Conservation (phyloP, 2,329 filamentous ascomycete genomes). For the Penicillium decumbens region DNA sequence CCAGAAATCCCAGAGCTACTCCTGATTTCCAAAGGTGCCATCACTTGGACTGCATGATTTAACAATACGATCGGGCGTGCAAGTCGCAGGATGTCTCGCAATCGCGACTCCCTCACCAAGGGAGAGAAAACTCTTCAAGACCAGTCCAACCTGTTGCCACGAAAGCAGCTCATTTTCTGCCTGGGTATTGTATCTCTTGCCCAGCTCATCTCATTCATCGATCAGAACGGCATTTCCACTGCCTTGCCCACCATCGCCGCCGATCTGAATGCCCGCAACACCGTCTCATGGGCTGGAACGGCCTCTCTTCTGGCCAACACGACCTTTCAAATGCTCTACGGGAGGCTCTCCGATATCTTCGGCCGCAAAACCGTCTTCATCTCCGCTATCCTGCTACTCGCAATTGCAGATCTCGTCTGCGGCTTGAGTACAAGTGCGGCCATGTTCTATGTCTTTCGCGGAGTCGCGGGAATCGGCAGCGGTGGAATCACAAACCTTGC, state of each 20-base stretch:
- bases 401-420: slow-evolving; percentile 55
- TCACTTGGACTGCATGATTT: not conserved
- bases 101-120: not conserved
- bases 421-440: slow-evolving; percentile 51
- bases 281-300: slow-evolving; percentile 65
- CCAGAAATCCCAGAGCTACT: no score
- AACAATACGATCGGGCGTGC: not conserved
- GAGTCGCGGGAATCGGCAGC: slow-evolving; percentile 55
- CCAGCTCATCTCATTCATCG: slow-evolving; percentile 50
- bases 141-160: slow-evolving; percentile 54
- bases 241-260: slow-evolving; percentile 49
- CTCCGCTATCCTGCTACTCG: slow-evolving; percentile 49
- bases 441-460: slow-evolving; percentile 59
- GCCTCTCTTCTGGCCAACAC: slow-evolving; percentile 63
- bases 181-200: slow-evolving; percentile 32
- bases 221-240: slow-evolving; percentile 53
- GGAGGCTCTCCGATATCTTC: slow-evolving; percentile 56
- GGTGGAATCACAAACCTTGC: slow-evolving; percentile 56
- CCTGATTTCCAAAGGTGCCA: no score
- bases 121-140: slow-evolving; percentile 35
- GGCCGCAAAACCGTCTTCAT: slow-evolving; percentile 57
- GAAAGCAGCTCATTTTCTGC: slow-evolving; percentile 41
- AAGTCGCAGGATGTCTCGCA: not conserved
- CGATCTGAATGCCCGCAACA: slow-evolving; percentile 41
- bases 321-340: slow-evolving; percentile 60